Evolutionary conservation across 106 monocot species (phyloP).

Genomic region (Xerophyta viscosa): DNA sequence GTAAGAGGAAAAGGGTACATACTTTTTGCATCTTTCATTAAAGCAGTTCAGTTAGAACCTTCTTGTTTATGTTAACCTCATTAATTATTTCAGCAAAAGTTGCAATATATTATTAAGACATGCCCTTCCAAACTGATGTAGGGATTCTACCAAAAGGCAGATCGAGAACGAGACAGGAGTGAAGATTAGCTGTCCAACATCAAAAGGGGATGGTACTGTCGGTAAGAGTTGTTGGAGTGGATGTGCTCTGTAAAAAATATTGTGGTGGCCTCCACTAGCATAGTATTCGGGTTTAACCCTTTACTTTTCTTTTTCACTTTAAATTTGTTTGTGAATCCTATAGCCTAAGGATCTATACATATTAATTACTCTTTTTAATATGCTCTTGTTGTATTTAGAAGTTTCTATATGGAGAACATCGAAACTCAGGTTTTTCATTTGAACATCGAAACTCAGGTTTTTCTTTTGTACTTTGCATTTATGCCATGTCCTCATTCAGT

Average conservation of each 20-base stretch:
- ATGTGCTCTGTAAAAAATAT: not conserved
- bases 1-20: constrained; percentile 67
- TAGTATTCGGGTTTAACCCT: too few species aligned
- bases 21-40: not conserved
- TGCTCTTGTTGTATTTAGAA: too few species aligned
- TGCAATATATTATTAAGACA: not conserved
- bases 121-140: constrained; percentile 9
- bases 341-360: too few species aligned
- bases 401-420: too few species aligned
- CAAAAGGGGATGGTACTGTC: constrained; percentile 33
- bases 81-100: not conserved
- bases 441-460: too few species aligned
- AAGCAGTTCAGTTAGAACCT: too few species aligned
- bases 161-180: constrained; percentile 58
- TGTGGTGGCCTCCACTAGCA: not conserved
- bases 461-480: too few species aligned
- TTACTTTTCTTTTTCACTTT: too few species aligned
- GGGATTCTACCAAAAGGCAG: constrained; percentile 49
- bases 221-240: constrained; percentile 18
- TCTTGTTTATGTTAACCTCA: not conserved
- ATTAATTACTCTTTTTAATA: too few species aligned
- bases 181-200: constrained; percentile 53
- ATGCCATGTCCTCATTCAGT: too few species aligned
- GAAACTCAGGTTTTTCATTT: too few species aligned
- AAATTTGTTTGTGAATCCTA: too few species aligned